Conservation (phyloP, 2,329 filamentous ascomycete species). For the Fusarium chuoi region DNA sequence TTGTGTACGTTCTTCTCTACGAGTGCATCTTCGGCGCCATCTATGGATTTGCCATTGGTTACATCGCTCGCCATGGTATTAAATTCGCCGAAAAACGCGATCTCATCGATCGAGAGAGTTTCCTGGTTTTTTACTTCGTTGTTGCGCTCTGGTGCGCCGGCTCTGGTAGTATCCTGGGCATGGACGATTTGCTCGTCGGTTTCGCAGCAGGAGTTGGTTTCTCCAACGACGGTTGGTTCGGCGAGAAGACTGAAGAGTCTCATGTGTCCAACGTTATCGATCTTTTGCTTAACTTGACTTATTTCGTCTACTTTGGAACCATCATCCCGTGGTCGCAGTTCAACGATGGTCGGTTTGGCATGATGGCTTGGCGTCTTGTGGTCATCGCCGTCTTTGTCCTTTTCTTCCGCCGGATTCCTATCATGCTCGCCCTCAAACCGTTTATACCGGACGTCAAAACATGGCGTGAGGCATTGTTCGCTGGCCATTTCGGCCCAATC, state of each 20-base stretch:
- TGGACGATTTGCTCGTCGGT: constrained; percentile 93
- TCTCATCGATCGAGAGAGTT: constrained; percentile 94
- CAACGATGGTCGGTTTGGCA: constrained; percentile 78
- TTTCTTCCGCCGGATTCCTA: constrained; percentile 93
- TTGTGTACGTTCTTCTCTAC: constrained; percentile 90
- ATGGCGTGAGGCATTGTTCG: constrained; percentile 96
- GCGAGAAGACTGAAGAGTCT: constrained; percentile 96
- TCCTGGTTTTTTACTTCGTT: constrained; percentile 98
- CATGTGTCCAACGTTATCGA: constrained; percentile 99
- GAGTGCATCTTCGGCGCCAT: constrained; percentile 94
- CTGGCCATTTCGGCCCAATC: constrained; percentile 96
- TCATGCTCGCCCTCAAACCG: constrained; percentile 92
- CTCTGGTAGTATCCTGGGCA: constrained; percentile 87
- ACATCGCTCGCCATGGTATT: constrained; percentile 90
- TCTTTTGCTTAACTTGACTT: constrained; percentile 93
- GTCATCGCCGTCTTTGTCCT: constrained; percentile 94
- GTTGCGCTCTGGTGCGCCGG: constrained; percentile 95
- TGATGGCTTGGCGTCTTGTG: constrained; percentile 89
- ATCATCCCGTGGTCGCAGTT: constrained; percentile 97
- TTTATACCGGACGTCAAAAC: constrained; percentile 97
- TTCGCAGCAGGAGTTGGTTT: constrained; percentile 98
- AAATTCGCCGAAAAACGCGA: constrained; percentile 85
- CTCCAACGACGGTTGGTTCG: constrained; percentile 99
- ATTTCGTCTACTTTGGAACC: constrained; percentile 97
- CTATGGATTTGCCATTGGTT: constrained; percentile 88